Conservation (phyloP, 169 alveolate species). For the Plasmodium knowlesi region DNA sequence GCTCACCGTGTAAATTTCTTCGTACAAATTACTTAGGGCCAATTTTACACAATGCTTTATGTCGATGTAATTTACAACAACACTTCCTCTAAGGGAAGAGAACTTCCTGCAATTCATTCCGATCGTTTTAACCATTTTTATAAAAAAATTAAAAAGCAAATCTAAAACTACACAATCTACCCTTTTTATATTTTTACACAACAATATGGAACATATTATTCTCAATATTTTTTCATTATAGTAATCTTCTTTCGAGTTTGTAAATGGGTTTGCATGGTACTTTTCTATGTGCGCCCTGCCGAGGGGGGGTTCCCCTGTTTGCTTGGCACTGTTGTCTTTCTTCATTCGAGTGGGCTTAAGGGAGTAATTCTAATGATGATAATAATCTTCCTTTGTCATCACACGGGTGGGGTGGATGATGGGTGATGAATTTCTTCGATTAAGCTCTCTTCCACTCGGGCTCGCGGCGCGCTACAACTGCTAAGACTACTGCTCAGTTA, state of each 20-base stretch:
- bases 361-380: neutral
- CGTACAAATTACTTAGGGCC: conserved; percentile 32
- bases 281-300: neutral
- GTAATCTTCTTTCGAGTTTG: conserved; percentile 53
- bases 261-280: conserved; percentile 44
- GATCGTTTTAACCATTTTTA: conserved; percentile 44
- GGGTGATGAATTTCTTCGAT: neutral
- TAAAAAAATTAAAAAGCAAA: conserved; percentile 43
- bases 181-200: conserved; percentile 26
- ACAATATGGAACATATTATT: conserved; percentile 38
- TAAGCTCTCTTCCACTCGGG: neutral
- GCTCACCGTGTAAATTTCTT: conserved; percentile 33
- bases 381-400: neutral
- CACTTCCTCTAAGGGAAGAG: conserved; percentile 63
- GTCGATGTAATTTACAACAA: conserved; percentile 62
- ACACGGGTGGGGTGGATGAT: neutral
- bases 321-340: neutral
- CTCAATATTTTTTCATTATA: conserved; percentile 19
- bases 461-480: neutral
- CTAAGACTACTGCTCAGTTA: neutral
- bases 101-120: conserved; percentile 37
- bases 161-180: conserved; percentile 6
- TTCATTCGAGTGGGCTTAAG: neutral
- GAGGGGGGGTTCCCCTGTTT: neutral
- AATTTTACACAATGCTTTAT: conserved; percentile 42